Base-by-base conservation (phyloP, 2,329 filamentous ascomycete species). In the Alternaria rosae region DNA sequence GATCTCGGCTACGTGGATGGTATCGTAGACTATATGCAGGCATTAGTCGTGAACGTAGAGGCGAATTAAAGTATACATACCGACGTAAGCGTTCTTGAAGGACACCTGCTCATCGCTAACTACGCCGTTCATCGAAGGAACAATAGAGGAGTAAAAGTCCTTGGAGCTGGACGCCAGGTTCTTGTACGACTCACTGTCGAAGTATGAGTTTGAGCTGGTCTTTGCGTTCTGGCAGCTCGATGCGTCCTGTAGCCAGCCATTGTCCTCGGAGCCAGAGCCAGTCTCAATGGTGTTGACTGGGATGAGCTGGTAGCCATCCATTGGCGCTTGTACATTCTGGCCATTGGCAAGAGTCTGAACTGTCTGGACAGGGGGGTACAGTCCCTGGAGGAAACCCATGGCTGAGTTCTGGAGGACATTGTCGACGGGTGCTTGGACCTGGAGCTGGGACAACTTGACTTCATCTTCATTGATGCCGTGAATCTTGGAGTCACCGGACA, bases 271-370 rank as follows among this genome's bases (percentile, higher is more conserved):
- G 57, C 89, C 89, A 12, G 88, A 76, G 77, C 88, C 88, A 3
- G 82, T 84, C 3, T 83, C 77, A 26, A 91, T 84, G 4, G 86
- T 82, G 61, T 89, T 86, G 57, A 97, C 83, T 17, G 92, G 91
- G 68, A 97, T 90, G 64, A 95, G 87, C 80, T 97, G 94, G 77
- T 93, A 97, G 25, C 93, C 93, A 63, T 87, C 84, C 73, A 97
- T 81, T 0, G 94, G 93, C 2, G 88, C 82, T 59, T 88, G 81
- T 12, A 94, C 83, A 5, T 80, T 82, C 21, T 86, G 87, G 52
- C 91, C 91, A 78, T 97, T 93, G 70, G 87, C 87, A 42, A 97
- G 86, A 3, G 83, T 88, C 79, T 92, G 85, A 35, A 84, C 75
- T 3, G 70, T 74, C 48, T 74, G 69, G 1, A 89, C 87, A 1